Base-by-base conservation (phyloP, 2,329 filamentous ascomycete species). In the Didymella glomerata region DNA sequence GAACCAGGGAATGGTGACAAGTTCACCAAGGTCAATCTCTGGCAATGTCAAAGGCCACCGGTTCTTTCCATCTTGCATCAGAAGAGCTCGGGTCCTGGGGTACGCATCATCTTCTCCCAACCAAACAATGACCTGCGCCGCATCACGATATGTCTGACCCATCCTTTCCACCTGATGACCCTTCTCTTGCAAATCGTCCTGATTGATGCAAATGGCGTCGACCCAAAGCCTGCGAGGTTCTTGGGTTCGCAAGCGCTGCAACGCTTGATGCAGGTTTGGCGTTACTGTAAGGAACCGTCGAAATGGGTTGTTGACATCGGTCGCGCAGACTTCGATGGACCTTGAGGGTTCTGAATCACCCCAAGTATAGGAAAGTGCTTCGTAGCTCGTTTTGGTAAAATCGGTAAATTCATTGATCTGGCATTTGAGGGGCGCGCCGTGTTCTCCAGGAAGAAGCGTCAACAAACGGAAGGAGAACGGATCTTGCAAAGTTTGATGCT, bases 121-220 rank as follows among this genome's bases (percentile, higher is more conserved):
- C 55, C 58, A 67, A 14, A 64, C 54, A 24, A 60, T 24, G 2
- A 64, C 61, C 24, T 42, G 22, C 16, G n/a, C 24, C 11, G 65
- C 63, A 30, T 57, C 22, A 4, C 51, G 49, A 42, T 59, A 66
- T 7, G 64, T 52, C 10, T 47, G 48, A 11, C 49, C 50, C 58
- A 66, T 67, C 4, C 49, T 28, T n/a, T 42, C 34, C 0, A 67
- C 63, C 40, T 67, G 65, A 2, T 44, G 30, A 5, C 41, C 50
- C 14, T 55, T 60, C 49, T 67, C 65, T 24, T 57, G 40, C 2
- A 54, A 2, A 18, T 64, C 56, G 7, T 40, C 32, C 25, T 67
- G 65, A n/a, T 67, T 57, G 32, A 67, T 66, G n/a, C 57, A 65
- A 2, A 64, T 9, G 11, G 61, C 61, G 14, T 67, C 65, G 34